These are phyloP conservation scores for Metschnikowia orientalis DNA, from an alignment of 805 yeast species.

Conservation along the genomic window DNA sequence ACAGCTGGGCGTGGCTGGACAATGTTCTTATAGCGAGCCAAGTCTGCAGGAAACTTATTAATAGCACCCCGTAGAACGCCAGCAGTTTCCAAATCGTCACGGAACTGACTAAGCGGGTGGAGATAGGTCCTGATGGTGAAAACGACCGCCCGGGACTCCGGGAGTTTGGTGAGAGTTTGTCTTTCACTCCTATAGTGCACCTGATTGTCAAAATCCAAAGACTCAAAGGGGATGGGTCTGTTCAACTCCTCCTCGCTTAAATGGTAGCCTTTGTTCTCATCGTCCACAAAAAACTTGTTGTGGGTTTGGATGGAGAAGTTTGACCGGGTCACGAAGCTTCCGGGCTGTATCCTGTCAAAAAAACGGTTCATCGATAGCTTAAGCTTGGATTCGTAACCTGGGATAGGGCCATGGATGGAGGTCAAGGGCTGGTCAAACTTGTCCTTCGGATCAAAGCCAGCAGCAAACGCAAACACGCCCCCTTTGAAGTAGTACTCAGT, in stretches of 20 bases:
- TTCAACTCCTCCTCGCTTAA: slow-evolving; percentile 24
- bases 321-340: slow-evolving; percentile 36
- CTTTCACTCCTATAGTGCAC: slow-evolving; percentile 59
- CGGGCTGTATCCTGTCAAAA: slow-evolving; percentile 32
- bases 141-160: slow-evolving; percentile 41
- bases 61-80: slow-evolving; percentile 61
- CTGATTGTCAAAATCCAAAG: slow-evolving; percentile 38
- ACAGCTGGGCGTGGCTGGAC: slow-evolving; percentile 71
- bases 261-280: slow-evolving; percentile 38
- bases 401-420: slow-evolving; percentile 38
- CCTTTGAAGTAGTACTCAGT: slow-evolving; percentile 40
- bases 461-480: slow-evolving; percentile 43
- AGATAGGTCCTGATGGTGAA: slow-evolving; percentile 56
- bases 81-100: slow-evolving; percentile 41
- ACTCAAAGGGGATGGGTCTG: slow-evolving; percentile 22
- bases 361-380: slow-evolving; percentile 40
- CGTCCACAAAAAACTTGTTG: slow-evolving; percentile 32
- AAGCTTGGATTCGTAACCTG: slow-evolving; percentile 37
- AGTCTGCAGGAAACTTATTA: slow-evolving; percentile 53
- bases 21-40: slow-evolving; percentile 59
- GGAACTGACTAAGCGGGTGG: slow-evolving; percentile 47
- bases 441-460: slow-evolving; percentile 39
- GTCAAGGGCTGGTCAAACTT: slow-evolving; percentile 37
- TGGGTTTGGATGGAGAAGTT: slow-evolving; percentile 40
- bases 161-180: slow-evolving; percentile 52